Base-by-base conservation (phyloP, 495 filamentous ascomycete species). In the Podospora pseudocomata region DNA sequence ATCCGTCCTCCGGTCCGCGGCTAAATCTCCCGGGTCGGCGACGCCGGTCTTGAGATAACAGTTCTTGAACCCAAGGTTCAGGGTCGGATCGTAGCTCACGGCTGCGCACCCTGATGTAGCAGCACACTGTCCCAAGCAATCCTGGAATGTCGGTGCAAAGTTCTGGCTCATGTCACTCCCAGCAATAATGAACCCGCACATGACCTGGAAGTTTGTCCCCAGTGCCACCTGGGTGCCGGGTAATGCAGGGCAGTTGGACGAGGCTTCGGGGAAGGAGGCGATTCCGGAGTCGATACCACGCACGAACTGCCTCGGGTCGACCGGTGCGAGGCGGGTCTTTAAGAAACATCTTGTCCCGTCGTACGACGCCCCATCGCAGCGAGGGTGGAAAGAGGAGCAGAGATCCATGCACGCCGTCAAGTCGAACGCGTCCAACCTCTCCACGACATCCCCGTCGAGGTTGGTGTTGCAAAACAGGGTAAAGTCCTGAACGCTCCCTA, bases 21-120 rank as follows among this genome's bases (percentile, higher is more conserved):
- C 71, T 3, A 72, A 53, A 39, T 58, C 27, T 23, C 56, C 62
- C n/a, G 65, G 7, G 44, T 74, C 68, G 4, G 68, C 44, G 13
- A 70, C 66, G 23, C 65, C 23, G 3, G 72, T 71, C 65, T 80
- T 80, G 58, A 80, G 64, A 39, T 80, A 80, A 60, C 78, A 80
- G 67, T 80, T 80, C 65, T 73, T 78, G 68, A 80, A 80, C 34
- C 78, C 78, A 19, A 75, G 63, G 7, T 67, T 54, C 60, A 69
- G 69, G 62, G 55, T 72, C 16, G 75, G 63, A 49, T 80, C 78
- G 53, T 73, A 80, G 3, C 70, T 68, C 1, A 80, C 58, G 19
- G 69, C 78, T 0, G 55, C 73, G 56, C 78, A 80, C 13, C 67
- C 72, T 0, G 66, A 34, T 2, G 73, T 78, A 0, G 67, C 19